Base-by-base conservation (phyloP, 371 early-diverging fungal genomes). In the Mortierella sp. region DNA sequence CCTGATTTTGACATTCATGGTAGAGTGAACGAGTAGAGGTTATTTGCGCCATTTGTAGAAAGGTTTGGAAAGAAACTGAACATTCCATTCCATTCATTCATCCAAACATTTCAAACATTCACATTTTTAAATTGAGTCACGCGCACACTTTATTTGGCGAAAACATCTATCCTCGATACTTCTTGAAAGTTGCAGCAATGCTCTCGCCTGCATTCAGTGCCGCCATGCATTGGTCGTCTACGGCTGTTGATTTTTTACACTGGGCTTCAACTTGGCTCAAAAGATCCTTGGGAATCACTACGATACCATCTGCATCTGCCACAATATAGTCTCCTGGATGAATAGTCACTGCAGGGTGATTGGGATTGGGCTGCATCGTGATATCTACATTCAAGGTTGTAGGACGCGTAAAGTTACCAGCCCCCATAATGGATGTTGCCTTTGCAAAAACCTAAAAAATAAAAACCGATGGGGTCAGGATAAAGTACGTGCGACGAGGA, bases 261-360 rank as follows among this genome's bases (percentile, higher is more conserved):
- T 85, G 85, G 4, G 63, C 70, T 45, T 89, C 86, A 2, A 95
- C 92, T 32, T 87, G 74, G 10, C 85, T 83, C 13, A 92, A 83
- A 42, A 84, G 37, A 10, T 87, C 84, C 31, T 64, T 66, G 8
- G 94, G 94, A 2, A 94, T 83, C 59, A 90, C 85, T 28, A 94
- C 92, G 1, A 92, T 90, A 0, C 96, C 96, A 75, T 96, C 92
- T 17, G 89, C 66, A 84, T 96, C 96, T 2, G 89, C 96, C 5
- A 94, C 88, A 63, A 96, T 89, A 56, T 93, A 85, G 66, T 96
- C 96, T 34, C 91, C 91, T 4, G 93, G 86, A 31, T 85, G 74
- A 23, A 93, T 86, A 7, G 87, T 83, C 23, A 89, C 83, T 6
- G 86, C 84, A 7, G 89, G 88, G 34, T 85, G 88, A 31, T 79